Evolutionary conservation across 2,329 filamentous ascomycete species (phyloP).

Genomic region (Penicillium glabrum): DNA sequence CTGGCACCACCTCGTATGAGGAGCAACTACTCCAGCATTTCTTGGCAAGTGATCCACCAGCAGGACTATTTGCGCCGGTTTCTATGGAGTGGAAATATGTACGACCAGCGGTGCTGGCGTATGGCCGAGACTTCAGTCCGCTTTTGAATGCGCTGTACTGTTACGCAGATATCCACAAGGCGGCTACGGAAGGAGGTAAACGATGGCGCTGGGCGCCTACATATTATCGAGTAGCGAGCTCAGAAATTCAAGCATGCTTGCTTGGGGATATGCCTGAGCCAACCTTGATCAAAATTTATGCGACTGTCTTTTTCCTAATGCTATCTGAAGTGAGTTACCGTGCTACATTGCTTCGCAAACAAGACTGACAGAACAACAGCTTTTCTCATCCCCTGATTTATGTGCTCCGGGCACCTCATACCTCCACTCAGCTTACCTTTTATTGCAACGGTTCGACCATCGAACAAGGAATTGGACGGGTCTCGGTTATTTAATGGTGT

Average conservation of each 20-base stretch:
- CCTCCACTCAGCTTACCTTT: conserved; percentile 31
- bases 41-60: conserved; percentile 27
- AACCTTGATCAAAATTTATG: conserved; percentile 27
- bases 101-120: conserved; percentile 23
- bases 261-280: conserved; percentile 26
- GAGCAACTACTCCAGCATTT: conserved; percentile 33
- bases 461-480: conserved; percentile 31
- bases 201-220: conserved; percentile 28
- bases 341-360: not conserved
- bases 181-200: conserved; percentile 24
- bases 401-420: conserved; percentile 29
- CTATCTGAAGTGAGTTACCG: conserved; percentile 31
- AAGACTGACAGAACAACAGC: conserved; percentile 12
- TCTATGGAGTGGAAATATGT: conserved; percentile 35
- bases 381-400: conserved; percentile 29
- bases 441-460: conserved; percentile 30
- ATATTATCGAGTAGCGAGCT: conserved; percentile 32
- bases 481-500: conserved; percentile 27
- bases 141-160: conserved; percentile 34
- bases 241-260: conserved; percentile 29
- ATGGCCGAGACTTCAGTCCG: conserved; percentile 25
- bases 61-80: conserved; percentile 32
- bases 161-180: conserved; percentile 33
- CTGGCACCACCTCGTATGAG: conserved; percentile 24
- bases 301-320: conserved; percentile 35